Evolutionary conservation across 1,139 yeast genomes (phyloP).

Genomic region (Kluyveromyces sp.): DNA sequence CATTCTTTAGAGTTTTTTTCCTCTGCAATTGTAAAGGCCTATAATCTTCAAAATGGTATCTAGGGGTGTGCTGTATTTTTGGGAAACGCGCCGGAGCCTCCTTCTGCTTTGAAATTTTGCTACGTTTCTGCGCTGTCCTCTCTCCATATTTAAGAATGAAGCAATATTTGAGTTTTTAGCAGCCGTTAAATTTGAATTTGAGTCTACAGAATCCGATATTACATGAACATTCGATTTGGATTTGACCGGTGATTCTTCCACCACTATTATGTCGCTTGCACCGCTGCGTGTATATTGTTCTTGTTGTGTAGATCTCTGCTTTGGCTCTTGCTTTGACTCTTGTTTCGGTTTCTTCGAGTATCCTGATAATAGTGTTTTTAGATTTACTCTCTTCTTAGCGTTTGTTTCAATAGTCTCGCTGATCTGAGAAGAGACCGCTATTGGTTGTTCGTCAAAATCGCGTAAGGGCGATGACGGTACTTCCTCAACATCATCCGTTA

Average conservation of each 20-base stretch:
- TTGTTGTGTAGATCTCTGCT: no score
- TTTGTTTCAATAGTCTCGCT: background rate
- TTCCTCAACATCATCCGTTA: background rate
- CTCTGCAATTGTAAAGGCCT: background rate
- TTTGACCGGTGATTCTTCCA: slow-evolving; percentile 3
- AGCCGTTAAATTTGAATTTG: background rate
- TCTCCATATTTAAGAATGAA: slow-evolving; percentile 2
- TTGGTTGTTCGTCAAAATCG: background rate
- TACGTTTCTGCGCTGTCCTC: background rate
- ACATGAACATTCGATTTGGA: background rate
- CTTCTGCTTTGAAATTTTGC: background rate
- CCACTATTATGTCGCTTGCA: background rate
- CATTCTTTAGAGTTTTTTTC: background rate
- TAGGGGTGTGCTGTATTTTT: background rate
- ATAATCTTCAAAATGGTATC: background rate
- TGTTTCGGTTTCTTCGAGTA: slow-evolving; percentile 1
- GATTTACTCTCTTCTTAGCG: background rate
- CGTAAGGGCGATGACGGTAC: background rate
- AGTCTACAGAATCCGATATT: background rate
- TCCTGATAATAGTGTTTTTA: slow-evolving; percentile 3
- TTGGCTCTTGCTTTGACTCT: background rate
- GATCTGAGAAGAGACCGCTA: background rate
- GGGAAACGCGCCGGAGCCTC: background rate
- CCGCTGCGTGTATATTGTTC: no score
- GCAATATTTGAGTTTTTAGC: slow-evolving; percentile 3